Conservation (phyloP, 306 rosid species). For the Begonia loranthoides region DNA sequence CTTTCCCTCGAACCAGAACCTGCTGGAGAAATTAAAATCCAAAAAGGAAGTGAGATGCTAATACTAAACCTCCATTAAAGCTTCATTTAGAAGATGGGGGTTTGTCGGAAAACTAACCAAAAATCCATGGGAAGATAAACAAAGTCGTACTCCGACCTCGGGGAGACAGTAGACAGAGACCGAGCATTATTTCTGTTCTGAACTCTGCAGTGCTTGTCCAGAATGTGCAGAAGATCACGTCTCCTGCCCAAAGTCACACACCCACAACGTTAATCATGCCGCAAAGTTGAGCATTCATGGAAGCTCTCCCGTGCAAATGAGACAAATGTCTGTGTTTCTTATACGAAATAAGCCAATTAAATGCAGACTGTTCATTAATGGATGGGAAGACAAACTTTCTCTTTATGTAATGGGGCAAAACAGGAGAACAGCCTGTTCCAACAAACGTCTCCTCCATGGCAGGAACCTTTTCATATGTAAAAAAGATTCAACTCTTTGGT, state of each 20-base stretch:
- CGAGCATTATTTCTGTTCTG: not conserved
- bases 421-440: no score
- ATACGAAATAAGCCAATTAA: no score
- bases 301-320: no score
- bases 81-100: not conserved
- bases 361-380: no score
- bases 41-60: not conserved
- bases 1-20: not conserved
- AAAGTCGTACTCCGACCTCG: conserved; percentile 7
- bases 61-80: not conserved
- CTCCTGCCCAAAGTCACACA: not conserved
- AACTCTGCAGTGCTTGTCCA: conserved; percentile 4
- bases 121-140: conserved; percentile 15
- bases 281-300: no score
- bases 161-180: not conserved
- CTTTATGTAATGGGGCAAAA: no score
- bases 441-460: no score
- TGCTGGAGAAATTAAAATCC: not conserved
- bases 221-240: not conserved
- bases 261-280: no score
- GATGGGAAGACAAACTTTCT: no score
- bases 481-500: no score
- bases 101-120: not conserved
- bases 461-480: no score
- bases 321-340: no score